Conservation (phyloP, 306 rosid genomes). For the Vigna mungo region DNA sequence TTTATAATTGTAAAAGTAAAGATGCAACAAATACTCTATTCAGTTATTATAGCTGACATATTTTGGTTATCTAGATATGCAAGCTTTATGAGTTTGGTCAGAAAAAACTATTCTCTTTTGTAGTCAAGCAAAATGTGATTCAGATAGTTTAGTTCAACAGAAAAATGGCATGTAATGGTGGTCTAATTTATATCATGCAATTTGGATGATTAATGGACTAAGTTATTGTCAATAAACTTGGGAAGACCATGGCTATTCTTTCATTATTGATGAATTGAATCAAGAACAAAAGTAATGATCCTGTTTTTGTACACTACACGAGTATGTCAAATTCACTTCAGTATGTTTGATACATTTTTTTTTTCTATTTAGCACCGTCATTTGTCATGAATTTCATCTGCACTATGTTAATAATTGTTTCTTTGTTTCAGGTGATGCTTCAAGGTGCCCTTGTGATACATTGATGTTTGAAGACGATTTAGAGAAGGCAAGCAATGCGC, state of each 20-base stretch:
- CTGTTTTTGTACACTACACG: background rate
- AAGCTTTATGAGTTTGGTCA: background rate
- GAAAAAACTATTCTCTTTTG: background rate
- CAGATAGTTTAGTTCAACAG: background rate
- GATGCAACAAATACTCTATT: slow-evolving; percentile 1
- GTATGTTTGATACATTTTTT: background rate
- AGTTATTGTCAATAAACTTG: background rate
- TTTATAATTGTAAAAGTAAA: background rate
- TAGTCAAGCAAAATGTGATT: too few species aligned
- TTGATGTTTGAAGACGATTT: slow-evolving; percentile 86
- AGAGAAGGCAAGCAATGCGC: slow-evolving; percentile 98
- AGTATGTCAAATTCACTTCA: background rate
- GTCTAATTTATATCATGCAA: slow-evolving; percentile 5
- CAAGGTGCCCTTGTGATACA: slow-evolving; percentile 72
- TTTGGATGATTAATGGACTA: background rate
- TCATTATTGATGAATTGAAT: background rate
- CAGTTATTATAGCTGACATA: background rate
- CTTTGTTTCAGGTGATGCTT: slow-evolving; percentile 68
- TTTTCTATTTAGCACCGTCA: background rate
- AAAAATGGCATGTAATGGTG: background rate
- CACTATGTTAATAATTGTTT: slow-evolving; percentile 1
- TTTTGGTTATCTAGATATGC: too few species aligned
- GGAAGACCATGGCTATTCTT: background rate
- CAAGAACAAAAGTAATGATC: background rate
- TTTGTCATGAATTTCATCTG: slow-evolving; percentile 6